These are phyloP conservation scores for Aspergillus incahuasiensis DNA, from an alignment of 495 filamentous ascomycete genomes.

Conservation along the genomic window DNA sequence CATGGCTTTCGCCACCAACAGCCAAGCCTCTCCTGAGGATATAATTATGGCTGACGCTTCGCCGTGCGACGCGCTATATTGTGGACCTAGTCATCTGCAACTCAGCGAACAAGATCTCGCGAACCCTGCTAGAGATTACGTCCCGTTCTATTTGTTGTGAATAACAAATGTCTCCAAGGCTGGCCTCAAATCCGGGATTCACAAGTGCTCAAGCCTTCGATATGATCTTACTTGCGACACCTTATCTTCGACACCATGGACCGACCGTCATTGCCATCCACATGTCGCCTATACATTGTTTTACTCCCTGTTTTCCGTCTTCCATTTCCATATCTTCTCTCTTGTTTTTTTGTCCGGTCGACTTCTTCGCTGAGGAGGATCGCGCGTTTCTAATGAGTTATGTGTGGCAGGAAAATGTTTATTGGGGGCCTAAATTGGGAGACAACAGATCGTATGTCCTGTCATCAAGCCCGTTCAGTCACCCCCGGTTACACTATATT, in stretches of 20 bases:
- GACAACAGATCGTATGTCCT: conserved; percentile 84
- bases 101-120: not conserved
- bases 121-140: not conserved
- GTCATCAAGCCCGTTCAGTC: not conserved
- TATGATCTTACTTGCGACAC: not conserved
- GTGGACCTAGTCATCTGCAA: not conserved
- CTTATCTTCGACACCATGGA: conserved; percentile 4
- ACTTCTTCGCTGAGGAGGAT: too few species aligned
- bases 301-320: not conserved
- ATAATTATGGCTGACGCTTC: conserved; percentile 14
- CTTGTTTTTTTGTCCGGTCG: not conserved
- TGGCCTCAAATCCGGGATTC: too few species aligned
- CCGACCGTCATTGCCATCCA: not conserved
- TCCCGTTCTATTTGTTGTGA: too few species aligned
- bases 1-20: not conserved
- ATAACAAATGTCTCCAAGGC: too few species aligned
- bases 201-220: too few species aligned
- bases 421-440: conserved; percentile 99
- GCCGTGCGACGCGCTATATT: not conserved
- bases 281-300: not conserved
- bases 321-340: not conserved
- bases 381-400: conserved; percentile 19
- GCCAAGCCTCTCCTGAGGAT: conserved; percentile 7
- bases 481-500: not conserved
- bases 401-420: conserved; percentile 85